Base-by-base conservation (phyloP, 2,329 filamentous ascomycete genomes). In the Sordariomycetes sp. region DNA sequence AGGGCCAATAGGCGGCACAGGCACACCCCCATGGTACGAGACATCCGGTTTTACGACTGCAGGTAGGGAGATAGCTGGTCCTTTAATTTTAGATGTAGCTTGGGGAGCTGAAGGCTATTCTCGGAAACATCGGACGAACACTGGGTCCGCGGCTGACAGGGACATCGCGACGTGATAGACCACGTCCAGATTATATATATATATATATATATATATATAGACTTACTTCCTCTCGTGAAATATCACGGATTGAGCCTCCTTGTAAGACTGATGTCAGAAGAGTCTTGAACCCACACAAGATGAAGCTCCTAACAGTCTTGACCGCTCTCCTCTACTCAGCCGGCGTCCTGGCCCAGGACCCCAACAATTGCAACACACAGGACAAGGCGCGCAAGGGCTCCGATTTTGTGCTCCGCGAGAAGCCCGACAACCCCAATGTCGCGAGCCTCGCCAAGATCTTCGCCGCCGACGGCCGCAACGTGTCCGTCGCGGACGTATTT, bases 401-500 rank as follows among this genome's bases (percentile, higher is more conserved):
- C n/a, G 63, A 64, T 57, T 63, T 62, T 48, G 45, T 61, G 24
- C 59, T 64, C 28, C 53, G 55, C 35, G 61, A 62, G 35, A 62
- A 66, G 52, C 59, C 60, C 10, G 59, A 62, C 53, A 63, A 64
- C 56, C 34, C 57, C 25, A 60, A 63, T 28, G 56, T 65, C 25
- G 57, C 59, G 2, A 57, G 61, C n/a, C 60, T 65, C n/a, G 59
- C 62, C 42, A 60, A 59, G 20, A 60, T 62, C 52, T 61, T 62
- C 36, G 20, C 53, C 24, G 52, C 58, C 48, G 39, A 56, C 10
- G 57, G 57, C 35, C 59, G 57, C 45, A 56, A 52, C 20, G 60
- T 62, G 7, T 51, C 42, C 48, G 62, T 64, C 4, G 52, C 61
- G 10, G 56, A 61, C 36, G 64, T 64, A 36, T 64, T 66, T 61